These are phyloP conservation scores for Pseudogymnoascus sp. DNA, from an alignment of 2,329 filamentous ascomycete species.

Conservation along the genomic window DNA sequence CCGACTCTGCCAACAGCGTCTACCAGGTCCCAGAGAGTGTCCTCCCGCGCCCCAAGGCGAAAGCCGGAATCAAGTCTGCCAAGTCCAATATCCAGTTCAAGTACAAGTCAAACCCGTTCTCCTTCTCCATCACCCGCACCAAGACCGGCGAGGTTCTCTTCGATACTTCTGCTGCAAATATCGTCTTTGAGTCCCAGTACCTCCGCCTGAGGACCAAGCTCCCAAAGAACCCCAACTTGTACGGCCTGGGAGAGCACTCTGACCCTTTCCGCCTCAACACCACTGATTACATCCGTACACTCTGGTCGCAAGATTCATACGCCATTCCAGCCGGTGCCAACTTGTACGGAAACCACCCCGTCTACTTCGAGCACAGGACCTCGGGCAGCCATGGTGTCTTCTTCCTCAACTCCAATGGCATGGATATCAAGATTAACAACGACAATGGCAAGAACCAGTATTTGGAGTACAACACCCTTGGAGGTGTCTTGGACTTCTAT, in stretches of 20 bases:
- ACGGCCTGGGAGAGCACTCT: constrained; percentile 58
- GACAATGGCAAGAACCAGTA: constrained; percentile 51
- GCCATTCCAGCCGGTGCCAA: constrained; percentile 47
- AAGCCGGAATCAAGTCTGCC: constrained; percentile 25
- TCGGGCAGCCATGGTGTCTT: constrained; percentile 57
- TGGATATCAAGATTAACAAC: constrained; percentile 69
- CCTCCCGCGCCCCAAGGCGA: constrained; percentile 42
- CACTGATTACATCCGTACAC: constrained; percentile 52
- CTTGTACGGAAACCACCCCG: constrained; percentile 55
- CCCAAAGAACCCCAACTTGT: constrained; percentile 51
- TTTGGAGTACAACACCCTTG: constrained; percentile 72
- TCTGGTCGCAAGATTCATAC: constrained; percentile 56
- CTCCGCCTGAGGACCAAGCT: constrained; percentile 53
- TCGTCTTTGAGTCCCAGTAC: constrained; percentile 60
- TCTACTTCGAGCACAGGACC: constrained; percentile 56
- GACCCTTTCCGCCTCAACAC: constrained; percentile 52
- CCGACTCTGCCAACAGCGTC: constrained; percentile 48
- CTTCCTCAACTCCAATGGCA: constrained; percentile 64
- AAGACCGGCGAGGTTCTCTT: constrained; percentile 48
- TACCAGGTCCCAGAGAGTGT: constrained; percentile 56
- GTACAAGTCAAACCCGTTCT: constrained; percentile 49
- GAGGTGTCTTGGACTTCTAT: constrained; percentile 68
- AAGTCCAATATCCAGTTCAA: constrained; percentile 43
- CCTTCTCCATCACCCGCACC: constrained; percentile 48
- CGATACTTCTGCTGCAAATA: constrained; percentile 47